Base-by-base conservation (phyloP, 805 yeast genomes). In the Candida loeiensis region DNA sequence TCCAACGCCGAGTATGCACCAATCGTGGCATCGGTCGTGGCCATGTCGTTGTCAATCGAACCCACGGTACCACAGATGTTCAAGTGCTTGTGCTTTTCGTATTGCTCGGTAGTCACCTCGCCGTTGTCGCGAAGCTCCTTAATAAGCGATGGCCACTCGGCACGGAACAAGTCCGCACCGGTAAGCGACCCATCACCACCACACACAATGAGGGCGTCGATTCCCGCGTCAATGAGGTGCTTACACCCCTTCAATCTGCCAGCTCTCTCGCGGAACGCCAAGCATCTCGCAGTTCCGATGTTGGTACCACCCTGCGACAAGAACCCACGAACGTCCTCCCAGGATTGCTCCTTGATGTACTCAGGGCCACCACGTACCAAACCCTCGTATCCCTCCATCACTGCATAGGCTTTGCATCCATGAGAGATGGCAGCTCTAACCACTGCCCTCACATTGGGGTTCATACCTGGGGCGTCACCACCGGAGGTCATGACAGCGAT, bases 391-490 rank as follows among this genome's bases (percentile, higher is more conserved):
- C 99, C 99, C 66, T 93, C 99, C 59, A 78, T 82, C 36, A 95
- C 80, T 19, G 95, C 97, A 55, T 74, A 93, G 21, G 89, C 91
- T 47, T 89, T 95, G 69, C 98, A 93, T 13, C 85, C 90, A 43
- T 80, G 73, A 68, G 72, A 78, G 48, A 93, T 87, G 46, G 95
- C 96, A 2, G 96, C 79, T 53, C 99, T 77, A 6, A 91, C 96
- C 44, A 93, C 95, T 0, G 98, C 95, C 47, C 99, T 76, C 6
- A 93, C 99, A 19, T 82, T 86, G 4, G 97, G 91, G 64, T 89
- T 88, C 99, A 93, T 93, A 55, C 99, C 99, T 21, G 95, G 99
- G 39, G 98, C 85, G 60, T 93, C 99, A 64, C 99, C 99, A 53
- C 99, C 99, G 1, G 96, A 87, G 4, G 98, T 93, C 91, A 93